Conservation (phyloP, 192 early-diverging fungal species). For the Funneliformis mosseae region DNA sequence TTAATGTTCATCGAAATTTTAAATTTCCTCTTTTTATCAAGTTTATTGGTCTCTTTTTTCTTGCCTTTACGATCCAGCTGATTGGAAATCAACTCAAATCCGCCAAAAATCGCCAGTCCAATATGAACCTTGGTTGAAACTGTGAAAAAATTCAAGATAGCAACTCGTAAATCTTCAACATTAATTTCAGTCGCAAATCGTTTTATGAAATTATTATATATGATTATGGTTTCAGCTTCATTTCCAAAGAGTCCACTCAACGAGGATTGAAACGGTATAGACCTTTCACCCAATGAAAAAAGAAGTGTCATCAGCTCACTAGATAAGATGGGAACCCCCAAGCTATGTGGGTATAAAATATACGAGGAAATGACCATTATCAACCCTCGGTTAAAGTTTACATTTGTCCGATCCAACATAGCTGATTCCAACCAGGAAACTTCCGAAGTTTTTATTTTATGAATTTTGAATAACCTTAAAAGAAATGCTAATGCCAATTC, state of each 20-base stretch:
- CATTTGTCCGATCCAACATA: constrained; percentile 49
- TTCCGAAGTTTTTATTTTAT: constrained; percentile 38
- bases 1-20: constrained; percentile 36
- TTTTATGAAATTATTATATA: constrained; percentile 36
- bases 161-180: constrained; percentile 34
- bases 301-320: constrained; percentile 52
- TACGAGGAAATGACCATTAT: constrained; percentile 44
- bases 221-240: constrained; percentile 43
- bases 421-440: constrained; percentile 47
- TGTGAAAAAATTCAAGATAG: constrained; percentile 54
- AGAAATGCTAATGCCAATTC: constrained; percentile 46
- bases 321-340: constrained; percentile 39
- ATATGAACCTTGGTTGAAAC: constrained; percentile 48
- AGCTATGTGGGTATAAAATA: constrained; percentile 41
- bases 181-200: constrained; percentile 36
- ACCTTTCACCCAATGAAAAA: constrained; percentile 39
- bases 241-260: constrained; percentile 54
- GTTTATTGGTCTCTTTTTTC: constrained; percentile 18
- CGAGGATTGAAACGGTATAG: constrained; percentile 42
- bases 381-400: constrained; percentile 41
- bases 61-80: constrained; percentile 33
- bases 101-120: constrained; percentile 44
- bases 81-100: constrained; percentile 38
- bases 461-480: constrained; percentile 41
- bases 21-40: constrained; percentile 35